Conservation (phyloP, 1,284 basidiomycete genomes). For the Stereum hirsutum region DNA sequence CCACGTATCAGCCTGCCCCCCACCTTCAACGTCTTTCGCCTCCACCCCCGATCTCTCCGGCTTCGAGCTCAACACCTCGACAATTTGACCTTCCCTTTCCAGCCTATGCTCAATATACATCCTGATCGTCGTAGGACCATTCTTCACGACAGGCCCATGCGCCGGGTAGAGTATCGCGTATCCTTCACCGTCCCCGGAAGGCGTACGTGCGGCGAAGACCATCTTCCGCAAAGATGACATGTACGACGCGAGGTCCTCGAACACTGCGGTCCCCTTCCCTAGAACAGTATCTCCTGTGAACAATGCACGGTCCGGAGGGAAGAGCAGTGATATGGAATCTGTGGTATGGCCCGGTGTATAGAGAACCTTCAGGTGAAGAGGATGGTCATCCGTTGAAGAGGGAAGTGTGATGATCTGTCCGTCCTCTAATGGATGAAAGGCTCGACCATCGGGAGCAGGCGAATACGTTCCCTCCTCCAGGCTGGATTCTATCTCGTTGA, state of each 20-base stretch:
- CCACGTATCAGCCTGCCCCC: conserved; percentile 24
- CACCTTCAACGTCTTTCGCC: neutral
- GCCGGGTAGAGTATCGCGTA: conserved; percentile 69
- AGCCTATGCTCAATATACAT: conserved; percentile 79
- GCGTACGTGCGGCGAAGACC: conserved; percentile 17
- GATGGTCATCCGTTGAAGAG: conserved; percentile 6
- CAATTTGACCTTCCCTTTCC: conserved; percentile 75
- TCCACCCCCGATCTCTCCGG: conserved; percentile 15
- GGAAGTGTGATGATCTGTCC: conserved; percentile 34
- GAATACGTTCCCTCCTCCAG: conserved; percentile 36
- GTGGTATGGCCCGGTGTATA: conserved; percentile 89
- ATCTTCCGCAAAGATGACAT: conserved; percentile 61
- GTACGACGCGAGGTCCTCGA: conserved; percentile 78
- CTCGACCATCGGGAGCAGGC: conserved; percentile 27
- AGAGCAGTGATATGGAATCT: conserved; percentile 74
- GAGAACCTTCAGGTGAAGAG: conserved; percentile 46
- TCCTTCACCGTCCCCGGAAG: conserved; percentile 12
- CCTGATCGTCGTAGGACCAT: conserved; percentile 50
- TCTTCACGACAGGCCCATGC: conserved; percentile 72
- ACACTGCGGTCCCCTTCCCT: conserved; percentile 86
- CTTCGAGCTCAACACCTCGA: conserved; percentile 42
- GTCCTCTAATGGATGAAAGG: conserved; percentile 50
- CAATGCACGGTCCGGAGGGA: conserved; percentile 55
- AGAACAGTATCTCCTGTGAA: conserved; percentile 91
- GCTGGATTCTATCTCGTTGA: conserved; percentile 32